Conservation (phyloP, 768 basidiomycete species). For the Macrolepiota albuminosa region DNA sequence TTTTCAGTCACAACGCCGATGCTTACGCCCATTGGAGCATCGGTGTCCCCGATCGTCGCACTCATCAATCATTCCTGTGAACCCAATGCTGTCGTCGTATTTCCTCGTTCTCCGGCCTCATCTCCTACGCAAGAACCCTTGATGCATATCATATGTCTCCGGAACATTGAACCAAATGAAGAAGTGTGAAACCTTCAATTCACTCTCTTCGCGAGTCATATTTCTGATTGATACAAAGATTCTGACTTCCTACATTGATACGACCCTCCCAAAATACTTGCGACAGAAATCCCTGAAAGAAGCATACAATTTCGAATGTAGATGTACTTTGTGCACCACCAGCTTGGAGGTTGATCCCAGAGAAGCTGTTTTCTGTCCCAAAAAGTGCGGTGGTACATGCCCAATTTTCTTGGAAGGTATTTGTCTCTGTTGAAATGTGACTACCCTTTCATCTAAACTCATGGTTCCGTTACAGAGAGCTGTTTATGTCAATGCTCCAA, state of each 20-base stretch:
- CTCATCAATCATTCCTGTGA: constrained; percentile 86
- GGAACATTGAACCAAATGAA: constrained; percentile 56
- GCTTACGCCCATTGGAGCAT: constrained; percentile 76
- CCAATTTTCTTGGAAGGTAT: constrained; percentile 57
- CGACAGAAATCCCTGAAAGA: constrained; percentile 58
- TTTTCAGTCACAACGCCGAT: constrained; percentile 80
- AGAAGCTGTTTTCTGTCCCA: constrained; percentile 65
- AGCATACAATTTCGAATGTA: constrained; percentile 77
- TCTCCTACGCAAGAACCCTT: constrained; percentile 44
- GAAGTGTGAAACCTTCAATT: constrained; percentile 46
- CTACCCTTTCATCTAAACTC: not conserved
- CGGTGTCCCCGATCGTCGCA: constrained; percentile 76
- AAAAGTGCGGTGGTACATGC: constrained; percentile 61
- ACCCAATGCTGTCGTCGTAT: constrained; percentile 89
- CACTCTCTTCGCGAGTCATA: not conserved
- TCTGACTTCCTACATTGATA: constrained; percentile 80
- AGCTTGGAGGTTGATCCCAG: constrained; percentile 50
- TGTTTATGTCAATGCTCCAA: constrained; percentile 43
- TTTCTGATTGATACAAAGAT: constrained; percentile 42
- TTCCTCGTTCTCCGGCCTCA: constrained; percentile 51
- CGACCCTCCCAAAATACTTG: constrained; percentile 55
- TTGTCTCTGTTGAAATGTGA: not conserved
- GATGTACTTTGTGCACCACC: constrained; percentile 52
- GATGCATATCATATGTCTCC: constrained; percentile 72
- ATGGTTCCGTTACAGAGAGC: constrained; percentile 34